Evolutionary conservation across 352 stramenopile genomes (phyloP).

Genomic region (Pythium aquatile): DNA sequence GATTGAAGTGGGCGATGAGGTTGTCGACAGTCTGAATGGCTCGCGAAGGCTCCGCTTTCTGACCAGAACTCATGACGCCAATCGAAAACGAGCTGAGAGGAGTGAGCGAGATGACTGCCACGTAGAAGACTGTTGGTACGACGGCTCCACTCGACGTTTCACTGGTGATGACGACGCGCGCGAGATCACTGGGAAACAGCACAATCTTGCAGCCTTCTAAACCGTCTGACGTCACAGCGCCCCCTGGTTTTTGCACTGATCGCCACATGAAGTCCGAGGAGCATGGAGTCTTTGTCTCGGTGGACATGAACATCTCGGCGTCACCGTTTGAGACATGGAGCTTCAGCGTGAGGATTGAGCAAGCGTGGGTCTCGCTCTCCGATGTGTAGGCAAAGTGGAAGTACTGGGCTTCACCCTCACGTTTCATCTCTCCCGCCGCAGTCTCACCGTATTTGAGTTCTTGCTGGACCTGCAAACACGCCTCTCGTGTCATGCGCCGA

Average conservation of each 20-base stretch:
- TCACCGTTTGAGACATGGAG: conserved; percentile 46
- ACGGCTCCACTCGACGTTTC: not conserved
- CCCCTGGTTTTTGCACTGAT: conserved; percentile 12
- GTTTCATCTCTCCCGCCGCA: conserved; percentile 29
- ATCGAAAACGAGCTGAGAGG: conserved; percentile 45
- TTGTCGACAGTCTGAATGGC: conserved; percentile 64
- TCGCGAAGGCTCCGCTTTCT: conserved; percentile 52
- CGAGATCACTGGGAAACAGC: conserved; percentile 56
- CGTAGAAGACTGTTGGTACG: conserved; percentile 41
- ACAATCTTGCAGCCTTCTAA: conserved; percentile 44
- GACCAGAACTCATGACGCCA: conserved; percentile 57
- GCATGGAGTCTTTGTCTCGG: conserved; percentile 61
- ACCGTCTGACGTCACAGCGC: not conserved
- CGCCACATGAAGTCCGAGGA: conserved; percentile 73
- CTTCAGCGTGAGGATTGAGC: conserved; percentile 56
- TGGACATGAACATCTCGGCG: conserved; percentile 68
- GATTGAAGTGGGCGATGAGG: conserved; percentile 70
- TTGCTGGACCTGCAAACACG: conserved; percentile 44
- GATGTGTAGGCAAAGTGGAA: conserved; percentile 57
- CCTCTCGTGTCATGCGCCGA: conserved; percentile 54
- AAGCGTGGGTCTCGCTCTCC: conserved; percentile 6
- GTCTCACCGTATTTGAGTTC: conserved; percentile 53
- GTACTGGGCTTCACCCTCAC: conserved; percentile 30
- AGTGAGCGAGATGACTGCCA: conserved; percentile 51
- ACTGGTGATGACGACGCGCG: conserved; percentile 10